A percentile compares a stretch with the other conserved stretches of the same genome.
These are phyloP conservation scores for Incumbomyces lentus DNA, from an alignment of 2,329 filamentous ascomycete genomes.

Conservation along the genomic window DNA sequence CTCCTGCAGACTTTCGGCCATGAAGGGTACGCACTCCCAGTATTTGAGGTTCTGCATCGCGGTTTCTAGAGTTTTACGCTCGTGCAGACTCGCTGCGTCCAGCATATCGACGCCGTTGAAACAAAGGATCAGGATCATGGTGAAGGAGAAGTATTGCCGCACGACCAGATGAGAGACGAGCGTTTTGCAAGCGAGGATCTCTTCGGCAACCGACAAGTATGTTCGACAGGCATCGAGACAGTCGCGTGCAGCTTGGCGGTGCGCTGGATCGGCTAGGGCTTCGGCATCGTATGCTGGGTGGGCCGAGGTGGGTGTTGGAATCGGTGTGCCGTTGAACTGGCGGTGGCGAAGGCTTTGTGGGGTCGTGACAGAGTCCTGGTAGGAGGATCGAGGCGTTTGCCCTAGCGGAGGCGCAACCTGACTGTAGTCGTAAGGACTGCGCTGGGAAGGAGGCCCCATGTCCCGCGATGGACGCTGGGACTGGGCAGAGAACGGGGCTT, in stretches of 20 bases:
- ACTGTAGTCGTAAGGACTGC: too few relatives aligned
- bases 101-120: neutral
- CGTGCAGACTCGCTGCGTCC: neutral
- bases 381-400: too few relatives aligned
- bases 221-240: neutral
- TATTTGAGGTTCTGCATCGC: neutral
- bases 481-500: neutral
- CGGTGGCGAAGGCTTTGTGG: neutral
- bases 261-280: neutral
- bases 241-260: neutral
- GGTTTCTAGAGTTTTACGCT: neutral
- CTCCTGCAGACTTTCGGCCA: neutral
- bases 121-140: conserved; percentile 1
- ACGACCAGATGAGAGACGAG: neutral
- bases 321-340: neutral
- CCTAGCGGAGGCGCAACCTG: too few relatives aligned
- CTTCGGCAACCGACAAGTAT: neutral
- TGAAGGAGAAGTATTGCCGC: neutral
- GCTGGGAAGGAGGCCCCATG: too few relatives aligned
- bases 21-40: neutral
- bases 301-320: too few relatives aligned
- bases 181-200: neutral
- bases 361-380: too few relatives aligned
- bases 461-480: too few relatives aligned
- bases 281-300: neutral